phyloP scores from a whole-genome alignment of 352 stramenopile genomes.

The Detonula confervacea region DNA sequence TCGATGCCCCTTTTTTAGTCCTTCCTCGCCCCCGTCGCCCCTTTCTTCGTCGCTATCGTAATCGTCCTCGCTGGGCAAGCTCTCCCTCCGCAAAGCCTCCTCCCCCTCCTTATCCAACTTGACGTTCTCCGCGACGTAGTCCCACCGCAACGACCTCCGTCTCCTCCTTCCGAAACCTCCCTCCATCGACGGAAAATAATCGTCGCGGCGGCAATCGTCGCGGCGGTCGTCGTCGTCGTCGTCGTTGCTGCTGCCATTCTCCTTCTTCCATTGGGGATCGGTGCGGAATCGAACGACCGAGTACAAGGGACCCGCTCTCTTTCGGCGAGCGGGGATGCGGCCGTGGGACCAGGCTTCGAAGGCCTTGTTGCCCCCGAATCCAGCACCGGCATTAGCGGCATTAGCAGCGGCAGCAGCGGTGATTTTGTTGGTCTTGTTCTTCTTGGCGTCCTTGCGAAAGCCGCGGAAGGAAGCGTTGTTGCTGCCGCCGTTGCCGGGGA shows the following conservation, averaged over 20 bases:
- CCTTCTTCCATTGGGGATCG: constrained; percentile 22
- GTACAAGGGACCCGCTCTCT: constrained; percentile 48
- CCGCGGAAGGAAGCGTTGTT: neutral
- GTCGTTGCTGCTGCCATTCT: neutral
- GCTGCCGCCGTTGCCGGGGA: neutral
- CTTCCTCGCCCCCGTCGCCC: neutral
- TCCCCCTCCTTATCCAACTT: constrained; percentile 48
- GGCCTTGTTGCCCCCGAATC: constrained; percentile 5
- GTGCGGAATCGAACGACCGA: constrained; percentile 54
- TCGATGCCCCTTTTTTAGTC: neutral
- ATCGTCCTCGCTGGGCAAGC: neutral
- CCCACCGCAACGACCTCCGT: constrained; percentile 10
- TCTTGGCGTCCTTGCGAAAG: neutral
- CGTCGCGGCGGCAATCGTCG: too few relatives aligned
- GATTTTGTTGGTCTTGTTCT: neutral
- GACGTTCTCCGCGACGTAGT: constrained; percentile 52
- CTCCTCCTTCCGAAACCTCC: neutral
- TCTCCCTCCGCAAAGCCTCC: constrained; percentile 23
- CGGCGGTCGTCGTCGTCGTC: neutral
- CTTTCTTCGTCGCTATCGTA: neutral
- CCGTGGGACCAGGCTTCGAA: constrained; percentile 38
- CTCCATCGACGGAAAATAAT: too few relatives aligned
- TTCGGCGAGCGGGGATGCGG: constrained; percentile 36
- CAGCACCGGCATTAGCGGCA: neutral
- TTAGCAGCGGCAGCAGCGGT: too few relatives aligned